Evolutionary conservation across 768 basidiomycete genomes (phyloP), one percentile per base, ranked within the genome.

Genomic region (Lactarius sp.): DNA sequence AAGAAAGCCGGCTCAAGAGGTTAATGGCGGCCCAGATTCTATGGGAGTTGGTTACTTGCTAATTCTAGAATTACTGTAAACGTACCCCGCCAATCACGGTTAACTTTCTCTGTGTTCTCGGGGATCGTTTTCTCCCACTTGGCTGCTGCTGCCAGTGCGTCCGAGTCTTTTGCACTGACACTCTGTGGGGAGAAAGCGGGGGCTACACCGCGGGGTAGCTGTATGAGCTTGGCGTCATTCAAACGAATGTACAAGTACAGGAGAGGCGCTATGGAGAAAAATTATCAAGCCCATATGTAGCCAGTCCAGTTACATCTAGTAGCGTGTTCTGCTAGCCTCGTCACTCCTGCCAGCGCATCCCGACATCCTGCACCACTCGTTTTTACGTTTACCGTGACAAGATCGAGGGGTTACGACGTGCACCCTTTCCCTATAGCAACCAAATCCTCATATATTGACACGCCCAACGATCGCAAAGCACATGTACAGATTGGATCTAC

Each of bases 11-110:
- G 84, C 83, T 88, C 27, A 27, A 27, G 27, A 27, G 27, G 22
- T 27, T n/a, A n/a, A n/a, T n/a, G 2, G 22, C 22, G 22, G 22
- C 22, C 22, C 22, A 27, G 22, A 27, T 27, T 27, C 22, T 27
- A 27, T 27, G 22, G 22, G 22, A 27, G 22, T 27, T 27, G 22
- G 22, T 27, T 27, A 27, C 27, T 27, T 27, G 27, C 27, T 27
- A 27, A 27, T 27, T 27, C 27, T 27, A 7, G 9, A n/a, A 46
- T 20, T 10, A n/a, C n/a, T n/a, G n/a, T n/a, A 18, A 27, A 80
- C 82, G 65, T 70, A 88, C 87, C 68, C 90, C 89, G 60, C 90
- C 90, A 42, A 88, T 80, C 4, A 92, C 79, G 62, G 91, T 88
- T 27, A 71, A 91, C 54, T 84, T 78, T 60, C 89, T 79, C 20